These are phyloP conservation scores for Xylariales sp. DNA, from an alignment of 2,329 filamentous ascomycete genomes.

Conservation along the genomic window DNA sequence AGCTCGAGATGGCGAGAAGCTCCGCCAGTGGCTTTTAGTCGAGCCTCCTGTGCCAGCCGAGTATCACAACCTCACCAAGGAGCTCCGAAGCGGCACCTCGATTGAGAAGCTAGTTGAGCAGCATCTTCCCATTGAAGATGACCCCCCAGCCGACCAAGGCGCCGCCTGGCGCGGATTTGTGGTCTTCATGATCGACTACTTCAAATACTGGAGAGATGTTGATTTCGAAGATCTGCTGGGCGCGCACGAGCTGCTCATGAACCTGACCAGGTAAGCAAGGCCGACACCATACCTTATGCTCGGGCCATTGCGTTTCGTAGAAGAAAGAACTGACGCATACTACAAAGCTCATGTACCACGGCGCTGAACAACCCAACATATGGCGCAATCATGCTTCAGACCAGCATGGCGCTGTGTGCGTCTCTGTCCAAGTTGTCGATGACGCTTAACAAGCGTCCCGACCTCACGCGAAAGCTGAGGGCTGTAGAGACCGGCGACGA, in stretches of 20 bases:
- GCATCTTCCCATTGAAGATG: slow-evolving; percentile 60
- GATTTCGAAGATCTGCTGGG: slow-evolving; percentile 70
- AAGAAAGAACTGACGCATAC: slow-evolving; percentile 4
- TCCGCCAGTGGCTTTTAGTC: slow-evolving; percentile 69
- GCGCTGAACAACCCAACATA: slow-evolving; percentile 76
- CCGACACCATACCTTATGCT: no score
- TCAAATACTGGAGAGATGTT: slow-evolving; percentile 76
- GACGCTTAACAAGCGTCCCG: slow-evolving; percentile 74
- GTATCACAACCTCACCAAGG: slow-evolving; percentile 63
- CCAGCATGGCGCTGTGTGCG: slow-evolving; percentile 76
- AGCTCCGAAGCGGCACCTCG: slow-evolving; percentile 54
- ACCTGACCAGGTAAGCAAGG: slow-evolving; percentile 71
- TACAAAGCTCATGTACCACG: slow-evolving; percentile 70
- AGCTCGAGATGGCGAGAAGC: slow-evolving; percentile 56
- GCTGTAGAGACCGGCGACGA: slow-evolving; percentile 55
- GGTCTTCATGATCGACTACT: slow-evolving; percentile 75
- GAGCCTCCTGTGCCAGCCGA: slow-evolving; percentile 65
- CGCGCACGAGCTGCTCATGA: slow-evolving; percentile 71
- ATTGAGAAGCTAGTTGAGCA: slow-evolving; percentile 61
- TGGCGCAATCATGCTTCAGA: slow-evolving; percentile 77
- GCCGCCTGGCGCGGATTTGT: slow-evolving; percentile 73
- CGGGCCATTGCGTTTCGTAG: background rate
- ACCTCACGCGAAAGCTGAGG: slow-evolving; percentile 65
- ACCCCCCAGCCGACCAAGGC: slow-evolving; percentile 58
- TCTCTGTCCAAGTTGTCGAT: slow-evolving; percentile 80